Conservation (phyloP, 1,139 yeast species). For the Pichia sp. region DNA sequence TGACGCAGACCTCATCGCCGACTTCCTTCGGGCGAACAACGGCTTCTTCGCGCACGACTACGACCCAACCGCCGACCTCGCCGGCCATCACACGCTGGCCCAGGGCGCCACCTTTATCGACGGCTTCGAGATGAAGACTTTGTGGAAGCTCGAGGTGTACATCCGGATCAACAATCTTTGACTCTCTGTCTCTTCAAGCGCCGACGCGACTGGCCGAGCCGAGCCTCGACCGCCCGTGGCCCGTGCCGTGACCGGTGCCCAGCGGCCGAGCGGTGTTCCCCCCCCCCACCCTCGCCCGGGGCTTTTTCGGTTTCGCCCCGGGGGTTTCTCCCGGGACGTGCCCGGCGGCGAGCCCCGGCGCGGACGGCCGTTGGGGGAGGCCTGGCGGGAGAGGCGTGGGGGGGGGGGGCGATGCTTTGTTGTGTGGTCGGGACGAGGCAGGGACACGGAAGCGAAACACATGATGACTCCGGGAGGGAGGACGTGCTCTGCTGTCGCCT, state of each 20-base stretch:
- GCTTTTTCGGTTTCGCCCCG: background rate
- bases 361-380: background rate
- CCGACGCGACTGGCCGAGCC: no score
- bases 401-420: background rate
- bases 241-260: no score
- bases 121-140: slow-evolving; percentile 5
- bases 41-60: slow-evolving; percentile 7
- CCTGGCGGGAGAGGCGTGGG: no score
- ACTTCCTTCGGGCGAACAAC: slow-evolving; percentile 5
- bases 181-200: no score
- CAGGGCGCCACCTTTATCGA: slow-evolving; percentile 1
- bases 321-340: background rate
- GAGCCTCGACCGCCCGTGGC: no score
- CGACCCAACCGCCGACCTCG: background rate
- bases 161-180: slow-evolving; percentile 7
- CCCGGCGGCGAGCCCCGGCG: background rate
- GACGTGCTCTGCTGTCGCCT: background rate
- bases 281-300: no score
- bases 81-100: background rate
- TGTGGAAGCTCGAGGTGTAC: slow-evolving; percentile 8
- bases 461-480: background rate
- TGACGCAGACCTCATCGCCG: background rate
- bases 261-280: no score
- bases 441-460: background rate
- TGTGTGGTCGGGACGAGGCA: background rate